phyloP scores from a whole-genome alignment of 2,329 filamentous ascomycete genomes.

The Pezicula rhizophila region DNA sequence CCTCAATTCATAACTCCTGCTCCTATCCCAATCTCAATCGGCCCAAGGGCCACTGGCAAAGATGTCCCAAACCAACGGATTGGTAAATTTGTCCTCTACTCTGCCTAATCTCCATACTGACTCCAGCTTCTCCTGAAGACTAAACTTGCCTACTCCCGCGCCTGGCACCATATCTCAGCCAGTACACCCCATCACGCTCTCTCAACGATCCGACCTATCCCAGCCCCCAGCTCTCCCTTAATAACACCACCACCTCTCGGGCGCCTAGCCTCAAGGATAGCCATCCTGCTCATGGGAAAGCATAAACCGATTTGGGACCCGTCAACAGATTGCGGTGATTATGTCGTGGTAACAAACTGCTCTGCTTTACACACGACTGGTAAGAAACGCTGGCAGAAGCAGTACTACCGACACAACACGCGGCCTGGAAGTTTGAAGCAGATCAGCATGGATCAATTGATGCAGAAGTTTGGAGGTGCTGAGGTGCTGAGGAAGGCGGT shows the following conservation, averaged over 20 bases:
- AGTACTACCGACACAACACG: slow-evolving; percentile 92
- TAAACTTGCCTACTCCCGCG: slow-evolving; percentile 88
- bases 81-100: slow-evolving; percentile 44
- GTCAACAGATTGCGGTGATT: slow-evolving; percentile 97
- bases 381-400: slow-evolving; percentile 88
- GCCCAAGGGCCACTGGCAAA: slow-evolving; percentile 21
- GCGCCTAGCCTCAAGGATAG: slow-evolving; percentile 82
- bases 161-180: slow-evolving; percentile 85
- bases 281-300: slow-evolving; percentile 90
- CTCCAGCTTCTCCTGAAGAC: slow-evolving; percentile 51
- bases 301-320: slow-evolving; percentile 98
- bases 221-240: slow-evolving; percentile 28
- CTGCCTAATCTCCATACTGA: background rate
- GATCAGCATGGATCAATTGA: slow-evolving; percentile 92
- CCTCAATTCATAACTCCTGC: slow-evolving; percentile 2
- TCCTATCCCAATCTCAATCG: slow-evolving; percentile 12
- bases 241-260: slow-evolving; percentile 74
- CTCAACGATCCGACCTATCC: slow-evolving; percentile 38
- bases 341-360: slow-evolving; percentile 91
- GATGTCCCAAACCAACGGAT: slow-evolving; percentile 77
- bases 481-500: slow-evolving; percentile 91
- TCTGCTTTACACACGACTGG: slow-evolving; percentile 81
- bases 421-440: slow-evolving; percentile 78
- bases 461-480: slow-evolving; percentile 87
- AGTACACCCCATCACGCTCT: slow-evolving; percentile 58